phyloP scores from a whole-genome alignment of 176 grass and related monocot species.

The Rhynchospora pubera region DNA sequence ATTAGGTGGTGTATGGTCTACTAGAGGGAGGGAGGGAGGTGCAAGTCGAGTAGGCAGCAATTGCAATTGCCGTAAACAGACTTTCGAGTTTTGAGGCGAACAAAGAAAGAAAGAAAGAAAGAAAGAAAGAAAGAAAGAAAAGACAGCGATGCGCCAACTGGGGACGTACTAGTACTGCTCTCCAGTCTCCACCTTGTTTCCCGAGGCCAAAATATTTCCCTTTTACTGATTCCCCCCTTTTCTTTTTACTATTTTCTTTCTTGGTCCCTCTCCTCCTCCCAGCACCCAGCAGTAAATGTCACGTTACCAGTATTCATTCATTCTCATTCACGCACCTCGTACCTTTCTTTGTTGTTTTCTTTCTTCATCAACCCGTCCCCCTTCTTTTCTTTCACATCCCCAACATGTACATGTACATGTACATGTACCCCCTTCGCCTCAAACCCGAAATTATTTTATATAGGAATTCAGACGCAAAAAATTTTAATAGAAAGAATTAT shows the following conservation, averaged over 20 bases:
- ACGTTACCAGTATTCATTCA: background rate
- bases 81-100: slow-evolving; percentile 3
- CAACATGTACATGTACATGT: too few species aligned
- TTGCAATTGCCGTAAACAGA: slow-evolving; percentile 24
- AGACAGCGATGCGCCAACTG: slow-evolving; percentile 12
- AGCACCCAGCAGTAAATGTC: too few species aligned
- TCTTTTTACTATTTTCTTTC: background rate
- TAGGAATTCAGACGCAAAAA: too few species aligned
- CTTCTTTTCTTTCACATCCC: background rate
- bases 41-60: background rate
- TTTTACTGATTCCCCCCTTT: slow-evolving; percentile 7
- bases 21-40: too few species aligned
- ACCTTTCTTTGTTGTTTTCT: too few species aligned
- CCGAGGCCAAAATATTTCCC: slow-evolving; percentile 29
- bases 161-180: background rate
- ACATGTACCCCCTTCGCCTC: background rate
- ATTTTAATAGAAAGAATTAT: too few species aligned
- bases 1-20: slow-evolving; percentile 13
- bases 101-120: too few species aligned
- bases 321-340: background rate
- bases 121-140: too few species aligned
- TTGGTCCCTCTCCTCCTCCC: background rate
- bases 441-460: too few species aligned
- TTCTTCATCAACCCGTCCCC: background rate
- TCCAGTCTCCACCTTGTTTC: slow-evolving; percentile 25